phyloP scores from a whole-genome alignment of 2,329 filamentous ascomycete genomes.

The Aspergillus unguis region DNA sequence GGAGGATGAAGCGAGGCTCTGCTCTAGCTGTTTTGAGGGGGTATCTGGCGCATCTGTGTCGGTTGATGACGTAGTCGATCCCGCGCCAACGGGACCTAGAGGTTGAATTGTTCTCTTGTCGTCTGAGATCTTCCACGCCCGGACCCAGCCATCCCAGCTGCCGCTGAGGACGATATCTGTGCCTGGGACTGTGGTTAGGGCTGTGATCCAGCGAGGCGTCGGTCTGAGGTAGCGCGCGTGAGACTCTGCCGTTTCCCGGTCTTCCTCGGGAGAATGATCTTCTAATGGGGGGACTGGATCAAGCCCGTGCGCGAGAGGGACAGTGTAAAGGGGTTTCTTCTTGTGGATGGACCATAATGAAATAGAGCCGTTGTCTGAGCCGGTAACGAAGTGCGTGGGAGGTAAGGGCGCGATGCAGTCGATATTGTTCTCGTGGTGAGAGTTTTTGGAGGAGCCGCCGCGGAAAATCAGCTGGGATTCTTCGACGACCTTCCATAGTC shows the following conservation, averaged over 20 bases:
- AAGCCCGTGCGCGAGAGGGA: constrained; percentile 78
- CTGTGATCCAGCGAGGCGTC: constrained; percentile 84
- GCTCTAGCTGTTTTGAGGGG: constrained; percentile 34
- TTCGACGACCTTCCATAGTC: constrained; percentile 93
- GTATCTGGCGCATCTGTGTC: constrained; percentile 21
- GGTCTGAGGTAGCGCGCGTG: constrained; percentile 50
- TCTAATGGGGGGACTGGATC: constrained; percentile 67
- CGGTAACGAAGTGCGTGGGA: constrained; percentile 88
- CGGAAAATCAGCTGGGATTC: constrained; percentile 95
- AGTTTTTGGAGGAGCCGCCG: constrained; percentile 59
- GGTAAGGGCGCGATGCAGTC: constrained; percentile 89
- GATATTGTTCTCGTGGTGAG: constrained; percentile 74
- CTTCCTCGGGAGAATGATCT: constrained; percentile 70
- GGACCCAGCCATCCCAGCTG: constrained; percentile 87
- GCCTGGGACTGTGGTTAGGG: constrained; percentile 79
- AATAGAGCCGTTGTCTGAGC: constrained; percentile 83
- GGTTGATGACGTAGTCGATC: constrained; percentile 1
- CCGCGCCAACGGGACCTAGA: constrained; percentile 61
- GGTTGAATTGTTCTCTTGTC: constrained; percentile 77
- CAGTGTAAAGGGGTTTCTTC: constrained; percentile 86
- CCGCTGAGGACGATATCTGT: constrained; percentile 87
- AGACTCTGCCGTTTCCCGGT: constrained; percentile 50
- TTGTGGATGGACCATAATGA: constrained; percentile 86
- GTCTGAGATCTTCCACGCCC: constrained; percentile 78
- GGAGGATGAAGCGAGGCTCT: constrained; percentile 29